Evolutionary conservation across 108 stramenopile species (phyloP).

Genomic region (Cylindrotheca closterium): DNA sequence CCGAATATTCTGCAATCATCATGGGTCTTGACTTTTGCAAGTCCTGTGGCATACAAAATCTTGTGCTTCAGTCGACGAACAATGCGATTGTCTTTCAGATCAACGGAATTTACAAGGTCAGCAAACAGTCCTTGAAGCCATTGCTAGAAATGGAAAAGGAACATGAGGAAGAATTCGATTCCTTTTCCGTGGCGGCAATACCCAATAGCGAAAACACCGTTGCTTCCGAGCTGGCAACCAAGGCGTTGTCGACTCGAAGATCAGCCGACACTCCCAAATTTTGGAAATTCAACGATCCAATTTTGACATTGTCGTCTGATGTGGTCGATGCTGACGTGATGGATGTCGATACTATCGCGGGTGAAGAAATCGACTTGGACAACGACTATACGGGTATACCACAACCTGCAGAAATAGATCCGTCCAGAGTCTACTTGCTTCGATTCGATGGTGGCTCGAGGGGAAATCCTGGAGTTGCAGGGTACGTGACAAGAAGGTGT

Average conservation of each 20-base stretch:
- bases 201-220: not conserved
- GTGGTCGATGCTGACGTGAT: conserved; percentile 11
- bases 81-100: conserved; percentile 54
- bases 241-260: conserved; percentile 24
- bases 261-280: conserved; percentile 6
- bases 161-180: conserved; percentile 7
- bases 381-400: too few relatives aligned
- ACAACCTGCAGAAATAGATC: conserved; percentile 28
- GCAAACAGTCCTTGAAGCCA: conserved; percentile 10
- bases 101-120: conserved; percentile 43
- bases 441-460: conserved; percentile 84
- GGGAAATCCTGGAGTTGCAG: conserved; percentile 65
- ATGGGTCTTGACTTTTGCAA: conserved; percentile 39
- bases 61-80: conserved; percentile 52
- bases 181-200: conserved; percentile 7
- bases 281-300: conserved; percentile 17
- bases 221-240: conserved; percentile 6
- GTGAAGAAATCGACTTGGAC: too few relatives aligned
- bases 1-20: conserved; percentile 47
- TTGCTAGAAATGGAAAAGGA: conserved; percentile 1
- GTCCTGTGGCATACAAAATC: conserved; percentile 25
- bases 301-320: not conserved
- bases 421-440: conserved; percentile 46
- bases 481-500: too few relatives aligned
- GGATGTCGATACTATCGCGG: conserved; percentile 8